Evolutionary conservation across 2,329 filamentous ascomycete species (phyloP).

Genomic region (Ceratocystis diversiconidia): DNA sequence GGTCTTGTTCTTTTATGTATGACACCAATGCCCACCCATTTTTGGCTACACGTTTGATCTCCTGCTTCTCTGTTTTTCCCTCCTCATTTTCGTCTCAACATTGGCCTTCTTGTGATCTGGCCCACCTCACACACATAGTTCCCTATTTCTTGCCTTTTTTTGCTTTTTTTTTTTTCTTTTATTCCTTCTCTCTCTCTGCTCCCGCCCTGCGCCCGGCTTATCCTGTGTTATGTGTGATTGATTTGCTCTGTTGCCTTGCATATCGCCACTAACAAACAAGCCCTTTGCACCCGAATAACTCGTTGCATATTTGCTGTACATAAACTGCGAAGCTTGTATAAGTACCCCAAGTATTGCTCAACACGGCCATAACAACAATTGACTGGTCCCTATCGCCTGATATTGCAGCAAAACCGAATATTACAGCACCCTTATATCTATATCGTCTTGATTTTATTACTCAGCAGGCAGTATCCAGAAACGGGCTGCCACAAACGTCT

Average conservation of each 20-base stretch:
- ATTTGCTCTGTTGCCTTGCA: not conserved
- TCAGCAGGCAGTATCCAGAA: not conserved
- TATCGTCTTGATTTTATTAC: not conserved
- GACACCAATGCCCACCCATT: not conserved
- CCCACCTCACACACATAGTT: not conserved
- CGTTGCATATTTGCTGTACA: not conserved
- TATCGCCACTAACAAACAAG: too few species aligned
- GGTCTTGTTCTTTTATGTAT: not conserved
- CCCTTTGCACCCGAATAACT: not conserved
- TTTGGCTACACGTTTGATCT: not conserved
- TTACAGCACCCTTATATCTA: too few species aligned
- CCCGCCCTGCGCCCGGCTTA: too few species aligned
- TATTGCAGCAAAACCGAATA: too few species aligned
- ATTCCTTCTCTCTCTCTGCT: not conserved
- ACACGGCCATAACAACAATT: too few species aligned
- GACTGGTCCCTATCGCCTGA: too few species aligned
- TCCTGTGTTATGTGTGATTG: not conserved
- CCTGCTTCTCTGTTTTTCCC: not conserved
- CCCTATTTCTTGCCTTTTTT: not conserved
- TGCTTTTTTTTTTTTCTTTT: not conserved
- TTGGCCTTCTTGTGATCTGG: not conserved
- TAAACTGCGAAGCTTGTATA: too few species aligned
- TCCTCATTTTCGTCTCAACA: slow-evolving; percentile 1
- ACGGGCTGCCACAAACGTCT: not conserved
- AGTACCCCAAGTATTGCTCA: not conserved